Base-by-base conservation (phyloP, 495 filamentous ascomycete species). In the Ascodesmis nigricans region DNA sequence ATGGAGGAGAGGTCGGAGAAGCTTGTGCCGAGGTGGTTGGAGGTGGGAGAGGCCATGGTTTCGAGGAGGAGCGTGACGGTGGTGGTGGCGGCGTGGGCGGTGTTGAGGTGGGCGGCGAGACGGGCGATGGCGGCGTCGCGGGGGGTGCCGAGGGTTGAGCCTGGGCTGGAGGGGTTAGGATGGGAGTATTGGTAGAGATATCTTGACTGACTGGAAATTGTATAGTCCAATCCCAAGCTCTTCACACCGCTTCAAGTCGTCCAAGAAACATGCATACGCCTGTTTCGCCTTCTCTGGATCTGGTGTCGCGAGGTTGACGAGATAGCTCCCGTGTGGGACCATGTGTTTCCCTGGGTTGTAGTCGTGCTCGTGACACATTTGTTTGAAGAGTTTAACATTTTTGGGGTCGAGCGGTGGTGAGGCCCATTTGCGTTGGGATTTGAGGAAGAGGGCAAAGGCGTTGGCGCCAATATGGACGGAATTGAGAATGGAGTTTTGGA, bases 341-440 rank as follows among this genome's bases (percentile, higher is more conserved):
- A 82, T 60, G 46, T 79, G 71, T 56, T 64, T 60, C 29, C 55
- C 54, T 9, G 69, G 65, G 47, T 90, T 70, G 53, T 84, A 91
- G 19, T 62, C 57, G 47, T 91, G 69, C 42, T 76, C 61, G 22
- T 60, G 55, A 43, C 75, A 80, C 19, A 68, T 55, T 17, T 60
- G 55, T 36, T 58, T 61, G 58, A 92, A 97, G 11, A 67, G 60
- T 21, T 71, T 62, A 30, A 60, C 54, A 22, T 73, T 65, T 11
- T 79, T 71, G 35, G 68, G 55, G 20, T 72, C 61, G 2, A 95
- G 58, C 7, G 75, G 65, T 1, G 84, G 82, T 44, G 75, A 83
- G n/a, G 63, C 59, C 87, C 87, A 97, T 58, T 90, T 93, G 25
- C 79, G 69, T 52, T 95, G 90, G 0, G 77, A 87, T 51, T 95